Percentiles rank a stretch among this genome's conserved stretches.
Evolutionary conservation across 169 alveolate species (phyloP).

Genomic region (Toxoplasma gondii): DNA sequence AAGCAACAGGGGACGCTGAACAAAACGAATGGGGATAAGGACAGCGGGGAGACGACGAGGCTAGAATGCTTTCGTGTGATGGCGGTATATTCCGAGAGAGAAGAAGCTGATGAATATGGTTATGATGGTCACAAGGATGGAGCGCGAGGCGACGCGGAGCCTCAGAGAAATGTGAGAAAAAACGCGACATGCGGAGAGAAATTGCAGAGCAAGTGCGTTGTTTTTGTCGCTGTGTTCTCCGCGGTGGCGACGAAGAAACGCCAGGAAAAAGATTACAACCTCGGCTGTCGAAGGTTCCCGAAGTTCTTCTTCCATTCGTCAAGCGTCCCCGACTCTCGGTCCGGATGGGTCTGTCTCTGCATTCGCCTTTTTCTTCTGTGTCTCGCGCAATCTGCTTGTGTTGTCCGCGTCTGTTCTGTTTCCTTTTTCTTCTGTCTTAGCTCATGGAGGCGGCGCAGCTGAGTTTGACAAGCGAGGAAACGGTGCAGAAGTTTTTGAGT

Average conservation of each 20-base stretch:
- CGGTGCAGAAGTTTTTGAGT: slow-evolving; percentile 42
- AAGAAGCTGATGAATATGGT: neutral
- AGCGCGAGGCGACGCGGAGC: neutral
- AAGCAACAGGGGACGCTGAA: too few species aligned
- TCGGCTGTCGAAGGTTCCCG: too few species aligned
- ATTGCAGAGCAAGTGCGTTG: too few species aligned
- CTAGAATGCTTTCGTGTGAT: too few species aligned
- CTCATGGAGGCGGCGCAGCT: slow-evolving; percentile 62
- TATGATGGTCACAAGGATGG: neutral
- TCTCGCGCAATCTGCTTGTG: neutral
- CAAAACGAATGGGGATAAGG: too few species aligned
- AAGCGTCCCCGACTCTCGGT: neutral
- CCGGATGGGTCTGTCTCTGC: too few species aligned
- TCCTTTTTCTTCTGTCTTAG: slow-evolving; percentile 6
- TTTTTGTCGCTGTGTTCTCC: too few species aligned
- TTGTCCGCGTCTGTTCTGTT: neutral
- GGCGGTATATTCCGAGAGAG: too few species aligned
- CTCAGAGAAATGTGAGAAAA: neutral
- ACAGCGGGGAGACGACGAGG: too few species aligned
- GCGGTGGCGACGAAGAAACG: too few species aligned
- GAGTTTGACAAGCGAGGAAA: slow-evolving; percentile 36
- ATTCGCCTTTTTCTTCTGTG: too few species aligned
- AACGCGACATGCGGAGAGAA: neutral
- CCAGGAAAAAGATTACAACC: neutral
- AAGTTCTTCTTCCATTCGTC: neutral